Percentiles rank a stretch among this genome's conserved stretches.
Conservation (phyloP, 306 rosid genomes). For the Sesbania bispinosa region DNA sequence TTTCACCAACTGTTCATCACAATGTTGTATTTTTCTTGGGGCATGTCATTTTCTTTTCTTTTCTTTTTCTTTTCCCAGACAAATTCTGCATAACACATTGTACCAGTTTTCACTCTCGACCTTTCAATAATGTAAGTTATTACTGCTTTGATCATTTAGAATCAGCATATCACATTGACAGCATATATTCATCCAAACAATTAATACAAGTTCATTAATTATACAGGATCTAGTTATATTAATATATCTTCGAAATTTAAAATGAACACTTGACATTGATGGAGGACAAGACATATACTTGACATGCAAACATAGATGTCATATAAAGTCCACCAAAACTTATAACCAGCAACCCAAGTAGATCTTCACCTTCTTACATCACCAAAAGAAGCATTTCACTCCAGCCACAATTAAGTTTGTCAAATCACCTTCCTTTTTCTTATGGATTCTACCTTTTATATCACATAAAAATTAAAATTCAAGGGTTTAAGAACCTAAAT, state of each 20-base stretch:
- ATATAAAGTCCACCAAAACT: background rate
- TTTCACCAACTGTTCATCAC: background rate
- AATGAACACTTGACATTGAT: background rate
- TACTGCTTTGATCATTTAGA: background rate
- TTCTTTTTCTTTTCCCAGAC: background rate
- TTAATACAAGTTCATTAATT: background rate
- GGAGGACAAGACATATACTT: background rate
- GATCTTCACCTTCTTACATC: background rate
- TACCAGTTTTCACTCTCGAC: conserved; percentile 5
- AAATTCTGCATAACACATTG: background rate
- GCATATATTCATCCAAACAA: background rate
- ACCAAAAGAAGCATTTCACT: background rate
- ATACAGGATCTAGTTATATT: background rate
- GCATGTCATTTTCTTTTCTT: background rate
- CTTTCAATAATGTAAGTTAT: background rate
- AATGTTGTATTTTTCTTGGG: background rate
- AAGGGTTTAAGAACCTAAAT: background rate
- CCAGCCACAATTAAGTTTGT: background rate
- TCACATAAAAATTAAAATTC: background rate
- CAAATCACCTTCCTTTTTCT: background rate
- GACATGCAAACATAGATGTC: conserved; percentile 9
- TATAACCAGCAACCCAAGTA: background rate
- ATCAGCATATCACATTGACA: background rate
- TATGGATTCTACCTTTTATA: background rate
- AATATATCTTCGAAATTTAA: background rate